Evolutionary conservation across 2,329 filamentous ascomycete species (phyloP), one percentile per base, ranked within the genome.

Genomic region (Fusarium sororula): DNA sequence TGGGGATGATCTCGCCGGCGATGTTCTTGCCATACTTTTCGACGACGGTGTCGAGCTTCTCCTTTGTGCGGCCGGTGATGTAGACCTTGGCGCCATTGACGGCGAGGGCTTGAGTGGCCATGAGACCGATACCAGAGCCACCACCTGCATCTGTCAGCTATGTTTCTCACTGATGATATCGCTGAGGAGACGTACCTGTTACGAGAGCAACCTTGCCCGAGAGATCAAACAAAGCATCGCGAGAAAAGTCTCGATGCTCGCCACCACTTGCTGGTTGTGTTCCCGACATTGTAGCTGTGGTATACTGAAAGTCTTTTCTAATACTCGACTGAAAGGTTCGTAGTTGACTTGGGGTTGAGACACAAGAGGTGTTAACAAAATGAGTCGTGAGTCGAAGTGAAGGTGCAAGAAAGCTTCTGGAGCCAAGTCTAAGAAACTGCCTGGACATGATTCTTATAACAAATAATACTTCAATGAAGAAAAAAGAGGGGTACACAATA

Each of bases 31-130:
- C 84, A 72, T 90, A 90, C 56, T 87, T 89, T 63, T 91, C 81
- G 51, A 89, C 89, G 4, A 89, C 88, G 38, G 83, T 87, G 24
- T 91, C 89, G 54, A 92, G 85, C 77, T 92, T 91, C 76, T 90
- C 90, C 32, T 85, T 83, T 48, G 89, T 90, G 22, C 89, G 90
- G 38, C 92, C 91, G 30, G 90, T 90, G 71, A 94, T 91, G 84
- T 93, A 94, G 11, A 94, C 92, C 71, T 88, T 92, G 66, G 88
- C 89, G 69, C 91, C 91, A 80, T 93, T 93, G 66, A 85, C 83
- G 2, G 92, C 89, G 62, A 92, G 90, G 12, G 91, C 88, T 74
- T 92, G 89, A 6, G 90, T 88, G 48, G 90, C 90, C 91, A 93
- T 93, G 62, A 91, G 86, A 9, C 91, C 91, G 59, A 93, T 91